Percentiles rank a stretch among this genome's conserved stretches.
phyloP scores from a whole-genome alignment of 1,284 basidiomycete genomes.

The Pascua guehoae region DNA sequence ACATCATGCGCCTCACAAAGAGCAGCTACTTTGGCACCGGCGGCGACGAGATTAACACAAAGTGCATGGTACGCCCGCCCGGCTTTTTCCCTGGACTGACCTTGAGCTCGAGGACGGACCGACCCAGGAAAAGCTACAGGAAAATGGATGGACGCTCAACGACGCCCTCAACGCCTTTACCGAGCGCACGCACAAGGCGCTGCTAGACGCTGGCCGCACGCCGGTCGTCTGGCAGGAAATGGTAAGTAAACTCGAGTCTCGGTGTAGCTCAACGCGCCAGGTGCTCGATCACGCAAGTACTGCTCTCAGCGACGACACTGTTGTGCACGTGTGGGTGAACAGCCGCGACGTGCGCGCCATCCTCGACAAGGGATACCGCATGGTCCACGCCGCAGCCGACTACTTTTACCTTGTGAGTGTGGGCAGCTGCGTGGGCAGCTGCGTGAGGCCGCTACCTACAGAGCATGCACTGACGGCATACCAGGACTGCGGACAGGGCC shows the following conservation, averaged over 20 bases:
- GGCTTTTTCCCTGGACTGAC: not conserved
- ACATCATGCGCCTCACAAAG: slow-evolving; percentile 20
- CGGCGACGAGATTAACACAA: slow-evolving; percentile 73
- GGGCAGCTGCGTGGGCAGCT: not conserved
- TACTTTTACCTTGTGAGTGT: slow-evolving; percentile 69
- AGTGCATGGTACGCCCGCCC: slow-evolving; percentile 57
- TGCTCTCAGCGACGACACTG: slow-evolving; percentile 61
- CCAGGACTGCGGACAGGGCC: slow-evolving; percentile 71
- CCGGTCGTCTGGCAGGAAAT: slow-evolving; percentile 66
- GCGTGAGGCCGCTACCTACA: not conserved
- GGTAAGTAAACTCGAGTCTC: slow-evolving; percentile 44
- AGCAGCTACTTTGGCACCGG: slow-evolving; percentile 68
- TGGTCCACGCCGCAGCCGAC: slow-evolving; percentile 66
- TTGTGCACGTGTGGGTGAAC: slow-evolving; percentile 71
- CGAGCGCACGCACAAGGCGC: slow-evolving; percentile 54
- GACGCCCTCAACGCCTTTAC: slow-evolving; percentile 65
- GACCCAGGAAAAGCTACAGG: slow-evolving; percentile 57
- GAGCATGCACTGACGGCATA: not conserved
- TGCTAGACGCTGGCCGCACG: slow-evolving; percentile 55
- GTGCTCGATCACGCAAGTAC: slow-evolving; percentile 59
- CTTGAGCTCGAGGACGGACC: slow-evolving; percentile 53
- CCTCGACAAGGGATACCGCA: slow-evolving; percentile 58
- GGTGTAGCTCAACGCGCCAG: no score
- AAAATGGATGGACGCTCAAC: slow-evolving; percentile 57
- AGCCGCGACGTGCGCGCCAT: slow-evolving; percentile 60